Conservation (phyloP, 2,329 filamentous ascomycete species). For the Chaetomium olivaceum region DNA sequence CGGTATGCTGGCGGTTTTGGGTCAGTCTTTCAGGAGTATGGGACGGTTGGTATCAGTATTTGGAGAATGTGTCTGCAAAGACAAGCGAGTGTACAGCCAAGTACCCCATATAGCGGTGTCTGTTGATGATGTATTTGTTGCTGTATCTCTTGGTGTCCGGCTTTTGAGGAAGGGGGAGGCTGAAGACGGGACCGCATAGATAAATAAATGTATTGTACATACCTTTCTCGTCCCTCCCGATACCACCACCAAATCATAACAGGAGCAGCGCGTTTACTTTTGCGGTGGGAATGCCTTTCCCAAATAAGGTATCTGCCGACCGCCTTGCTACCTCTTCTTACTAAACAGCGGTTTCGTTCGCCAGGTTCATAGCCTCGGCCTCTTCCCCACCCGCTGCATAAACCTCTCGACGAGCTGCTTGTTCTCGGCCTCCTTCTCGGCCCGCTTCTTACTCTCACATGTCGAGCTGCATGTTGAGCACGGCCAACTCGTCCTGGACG, state of each 20-base stretch:
- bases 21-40: constrained; percentile 16
- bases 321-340: constrained; percentile 15
- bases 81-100: too few species aligned
- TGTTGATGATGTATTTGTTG: constrained; percentile 7
- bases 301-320: background rate
- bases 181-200: background rate
- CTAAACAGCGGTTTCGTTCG: constrained; percentile 49
- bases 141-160: constrained; percentile 6
- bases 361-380: constrained; percentile 80
- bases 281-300: background rate
- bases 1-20: constrained; percentile 14
- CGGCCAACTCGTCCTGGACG: constrained; percentile 90
- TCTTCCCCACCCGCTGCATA: constrained; percentile 86
- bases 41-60: background rate
- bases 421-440: constrained; percentile 78
- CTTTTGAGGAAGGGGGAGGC: background rate
- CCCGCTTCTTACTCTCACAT: constrained; percentile 75
- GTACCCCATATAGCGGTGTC: constrained; percentile 8
- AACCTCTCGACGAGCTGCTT: constrained; percentile 85
- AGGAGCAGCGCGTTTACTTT: background rate
- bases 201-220: constrained; percentile 14
- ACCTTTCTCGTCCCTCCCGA: constrained; percentile 12
- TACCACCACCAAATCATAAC: background rate
- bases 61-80: constrained; percentile 22
- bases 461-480: constrained; percentile 82